phyloP scores from a whole-genome alignment of 2,329 filamentous ascomycete species.

The Coleophoma cylindrospora region DNA sequence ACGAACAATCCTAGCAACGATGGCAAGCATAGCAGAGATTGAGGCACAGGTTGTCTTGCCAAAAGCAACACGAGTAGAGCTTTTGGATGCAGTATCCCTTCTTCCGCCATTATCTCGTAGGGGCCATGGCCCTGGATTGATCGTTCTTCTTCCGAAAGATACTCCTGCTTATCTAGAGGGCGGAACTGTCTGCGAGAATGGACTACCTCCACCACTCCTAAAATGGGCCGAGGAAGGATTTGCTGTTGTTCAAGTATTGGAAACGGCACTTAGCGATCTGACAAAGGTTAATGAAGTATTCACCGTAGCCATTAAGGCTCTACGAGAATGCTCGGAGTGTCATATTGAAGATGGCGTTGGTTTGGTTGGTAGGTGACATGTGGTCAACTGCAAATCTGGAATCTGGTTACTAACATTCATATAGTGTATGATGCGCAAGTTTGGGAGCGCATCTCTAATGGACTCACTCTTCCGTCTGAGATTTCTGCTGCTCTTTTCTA shows the following conservation, averaged over 20 bases:
- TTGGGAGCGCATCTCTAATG: background rate
- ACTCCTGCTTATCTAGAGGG: background rate
- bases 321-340: background rate
- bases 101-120: background rate
- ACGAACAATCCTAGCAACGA: background rate
- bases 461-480: background rate
- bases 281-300: background rate
- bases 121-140: background rate
- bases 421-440: background rate
- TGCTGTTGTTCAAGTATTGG: conserved; percentile 14
- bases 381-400: too few relatives aligned
- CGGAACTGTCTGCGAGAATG: background rate
- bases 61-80: background rate
- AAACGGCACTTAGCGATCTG: background rate
- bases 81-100: background rate
- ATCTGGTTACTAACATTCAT: too few relatives aligned
- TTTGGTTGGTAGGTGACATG: background rate
- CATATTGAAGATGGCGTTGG: background rate
- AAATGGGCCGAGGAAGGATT: conserved; percentile 27
- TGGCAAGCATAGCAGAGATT: background rate
- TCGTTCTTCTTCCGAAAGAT: background rate
- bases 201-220: conserved; percentile 15
- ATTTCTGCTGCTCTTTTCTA: background rate
- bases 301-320: background rate
- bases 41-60: background rate